Evolutionary conservation across 768 basidiomycete genomes (phyloP).

Genomic region (Cyclocybe cylindracea): DNA sequence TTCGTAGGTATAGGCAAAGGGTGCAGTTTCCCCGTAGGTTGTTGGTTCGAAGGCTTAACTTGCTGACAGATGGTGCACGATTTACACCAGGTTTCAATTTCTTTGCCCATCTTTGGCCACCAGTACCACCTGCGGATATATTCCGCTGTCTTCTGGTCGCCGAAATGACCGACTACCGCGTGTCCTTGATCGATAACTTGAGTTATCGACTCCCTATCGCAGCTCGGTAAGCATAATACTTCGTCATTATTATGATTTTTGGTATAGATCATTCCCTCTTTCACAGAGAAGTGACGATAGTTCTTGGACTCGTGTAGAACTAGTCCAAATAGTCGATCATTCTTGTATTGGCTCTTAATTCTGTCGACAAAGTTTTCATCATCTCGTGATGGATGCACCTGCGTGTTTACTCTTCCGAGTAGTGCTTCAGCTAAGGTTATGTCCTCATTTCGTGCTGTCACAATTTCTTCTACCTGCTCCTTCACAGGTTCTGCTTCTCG

Average conservation of each 20-base stretch:
- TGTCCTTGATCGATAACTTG: conserved; percentile 25
- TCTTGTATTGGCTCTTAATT: too few relatives aligned
- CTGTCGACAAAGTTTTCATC: too few relatives aligned
- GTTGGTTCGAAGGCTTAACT: conserved; percentile 15
- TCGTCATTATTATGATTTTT: conserved; percentile 1
- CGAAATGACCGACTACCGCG: conserved; percentile 31
- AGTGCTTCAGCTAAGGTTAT: too few relatives aligned
- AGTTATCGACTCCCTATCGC: conserved; percentile 6
- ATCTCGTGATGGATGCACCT: too few relatives aligned
- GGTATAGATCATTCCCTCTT: conserved; percentile 8
- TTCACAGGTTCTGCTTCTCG: not conserved
- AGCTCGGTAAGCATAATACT: conserved; percentile 21
- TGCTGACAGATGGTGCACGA: conserved; percentile 23
- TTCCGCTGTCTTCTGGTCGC: conserved; percentile 21
- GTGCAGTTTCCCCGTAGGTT: not conserved
- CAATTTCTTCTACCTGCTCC: too few relatives aligned
- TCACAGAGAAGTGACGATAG: too few relatives aligned
- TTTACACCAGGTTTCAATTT: conserved; percentile 20
- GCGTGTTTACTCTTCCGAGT: too few relatives aligned
- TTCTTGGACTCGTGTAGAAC: too few relatives aligned
- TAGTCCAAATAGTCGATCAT: too few relatives aligned
- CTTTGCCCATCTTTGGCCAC: conserved; percentile 26
- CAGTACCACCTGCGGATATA: conserved; percentile 35
- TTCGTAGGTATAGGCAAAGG: conserved; percentile 23
- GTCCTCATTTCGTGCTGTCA: too few relatives aligned